These are phyloP conservation scores for Miscanthus lutarioriparius DNA, from an alignment of 176 grass and related monocot genomes.

Conservation along the genomic window DNA sequence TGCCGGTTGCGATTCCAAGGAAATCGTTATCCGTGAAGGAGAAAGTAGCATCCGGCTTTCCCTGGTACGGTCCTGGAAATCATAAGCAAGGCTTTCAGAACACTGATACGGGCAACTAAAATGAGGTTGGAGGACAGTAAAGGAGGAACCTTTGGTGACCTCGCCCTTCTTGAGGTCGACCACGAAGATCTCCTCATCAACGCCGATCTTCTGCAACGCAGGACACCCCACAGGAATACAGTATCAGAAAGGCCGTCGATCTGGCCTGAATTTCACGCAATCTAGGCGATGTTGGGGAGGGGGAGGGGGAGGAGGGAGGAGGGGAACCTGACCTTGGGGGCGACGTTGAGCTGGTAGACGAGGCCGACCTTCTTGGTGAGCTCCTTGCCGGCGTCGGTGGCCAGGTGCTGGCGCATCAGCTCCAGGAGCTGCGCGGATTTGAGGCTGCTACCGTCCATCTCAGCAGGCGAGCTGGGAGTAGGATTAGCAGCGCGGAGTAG, in stretches of 20 bases:
- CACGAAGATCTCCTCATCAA: slow-evolving; percentile 89
- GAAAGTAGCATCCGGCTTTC: slow-evolving; percentile 80
- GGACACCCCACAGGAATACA: neutral
- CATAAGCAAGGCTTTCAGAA: neutral
- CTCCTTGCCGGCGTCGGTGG: slow-evolving; percentile 65
- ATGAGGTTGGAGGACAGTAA: neutral
- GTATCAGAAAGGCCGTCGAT: neutral
- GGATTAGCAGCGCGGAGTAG: neutral
- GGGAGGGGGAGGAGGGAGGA: neutral
- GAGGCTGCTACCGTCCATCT: slow-evolving; percentile 72
- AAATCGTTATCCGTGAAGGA: slow-evolving; percentile 92
- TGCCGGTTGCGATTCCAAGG: slow-evolving; percentile 64
- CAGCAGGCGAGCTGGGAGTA: neutral
- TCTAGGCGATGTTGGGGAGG: neutral
- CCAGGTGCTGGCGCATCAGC: slow-evolving; percentile 71
- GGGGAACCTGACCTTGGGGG: slow-evolving; percentile 56
- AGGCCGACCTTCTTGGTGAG: slow-evolving; percentile 73
- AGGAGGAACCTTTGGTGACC: slow-evolving; percentile 64
- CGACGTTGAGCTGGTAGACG: slow-evolving; percentile 89
- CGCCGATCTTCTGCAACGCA: slow-evolving; percentile 63
- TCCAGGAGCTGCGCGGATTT: slow-evolving; percentile 70
- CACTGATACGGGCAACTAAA: neutral
- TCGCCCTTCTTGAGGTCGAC: slow-evolving; percentile 90
- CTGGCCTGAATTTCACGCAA: neutral
- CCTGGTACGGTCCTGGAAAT: slow-evolving; percentile 57